These are phyloP conservation scores for Melaleuca quinquenervia DNA, from an alignment of 345 rosid genomes.

Conservation along the genomic window DNA sequence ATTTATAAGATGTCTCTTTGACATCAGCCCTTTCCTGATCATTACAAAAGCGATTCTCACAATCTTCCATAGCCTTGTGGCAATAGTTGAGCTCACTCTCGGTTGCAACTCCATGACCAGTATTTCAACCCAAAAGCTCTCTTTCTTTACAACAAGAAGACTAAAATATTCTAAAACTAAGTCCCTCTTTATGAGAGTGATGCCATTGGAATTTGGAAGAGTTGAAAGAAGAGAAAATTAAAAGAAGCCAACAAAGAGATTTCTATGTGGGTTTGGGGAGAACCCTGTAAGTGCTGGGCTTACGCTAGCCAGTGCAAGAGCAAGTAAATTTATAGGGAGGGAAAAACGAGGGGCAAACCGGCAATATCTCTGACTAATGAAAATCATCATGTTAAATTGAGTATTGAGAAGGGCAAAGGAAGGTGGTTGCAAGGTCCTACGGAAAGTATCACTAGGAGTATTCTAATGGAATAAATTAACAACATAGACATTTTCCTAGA, in stretches of 20 bases:
- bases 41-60: neutral
- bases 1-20: neutral
- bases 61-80: neutral
- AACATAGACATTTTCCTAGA: neutral
- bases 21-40: neutral
- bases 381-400: neutral
- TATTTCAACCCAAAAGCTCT: neutral
- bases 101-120: constrained; percentile 1
- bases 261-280: neutral
- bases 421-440: neutral
- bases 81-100: neutral
- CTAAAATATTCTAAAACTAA: neutral
- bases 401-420: neutral
- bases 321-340: neutral
- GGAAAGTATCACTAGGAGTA: neutral
- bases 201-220: neutral
- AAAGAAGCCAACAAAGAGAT: neutral
- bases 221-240: neutral
- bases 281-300: neutral
- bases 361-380: neutral
- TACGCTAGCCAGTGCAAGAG: neutral
- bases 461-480: neutral
- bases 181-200: neutral
- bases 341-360: neutral
- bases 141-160: neutral